Conservation (phyloP, 148 eudicot genomes). For the Diospyros kaki region DNA sequence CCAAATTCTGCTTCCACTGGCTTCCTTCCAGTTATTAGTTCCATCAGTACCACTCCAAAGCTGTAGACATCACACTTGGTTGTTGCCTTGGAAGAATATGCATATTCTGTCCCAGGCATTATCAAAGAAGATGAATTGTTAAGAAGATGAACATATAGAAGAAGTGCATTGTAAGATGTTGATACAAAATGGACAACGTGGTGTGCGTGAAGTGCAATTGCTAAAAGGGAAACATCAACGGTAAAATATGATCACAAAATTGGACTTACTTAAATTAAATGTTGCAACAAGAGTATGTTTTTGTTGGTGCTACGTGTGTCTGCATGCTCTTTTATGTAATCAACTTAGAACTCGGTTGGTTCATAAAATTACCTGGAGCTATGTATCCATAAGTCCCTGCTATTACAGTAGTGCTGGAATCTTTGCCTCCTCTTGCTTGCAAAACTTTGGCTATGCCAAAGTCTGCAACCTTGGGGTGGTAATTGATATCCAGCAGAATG, state of each 20-base stretch:
- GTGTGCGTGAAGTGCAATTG: background rate
- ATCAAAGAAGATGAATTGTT: conserved; percentile 2
- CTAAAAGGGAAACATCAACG: background rate
- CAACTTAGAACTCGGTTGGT: background rate
- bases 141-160: background rate
- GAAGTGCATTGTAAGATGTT: background rate
- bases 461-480: conserved; percentile 88
- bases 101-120: conserved; percentile 55
- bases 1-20: conserved; percentile 90
- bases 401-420: conserved; percentile 54
- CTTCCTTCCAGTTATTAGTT: conserved; percentile 85
- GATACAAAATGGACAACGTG: background rate
- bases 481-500: conserved; percentile 73
- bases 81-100: conserved; percentile 78
- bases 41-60: conserved; percentile 92
- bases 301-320: background rate
- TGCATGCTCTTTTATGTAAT: background rate
- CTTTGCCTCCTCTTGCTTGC: conserved; percentile 66
- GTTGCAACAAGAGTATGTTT: too few species aligned
- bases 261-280: background rate
- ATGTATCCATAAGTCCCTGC: conserved; percentile 97
- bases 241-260: background rate
- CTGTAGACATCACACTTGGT: conserved; percentile 95
- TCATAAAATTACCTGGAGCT: conserved; percentile 71
- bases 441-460: conserved; percentile 94